Percentiles rank a stretch among this genome's conserved stretches.
These are phyloP conservation scores for Lepidium aucheri DNA, from an alignment of 345 rosid genomes.

Conservation along the genomic window DNA sequence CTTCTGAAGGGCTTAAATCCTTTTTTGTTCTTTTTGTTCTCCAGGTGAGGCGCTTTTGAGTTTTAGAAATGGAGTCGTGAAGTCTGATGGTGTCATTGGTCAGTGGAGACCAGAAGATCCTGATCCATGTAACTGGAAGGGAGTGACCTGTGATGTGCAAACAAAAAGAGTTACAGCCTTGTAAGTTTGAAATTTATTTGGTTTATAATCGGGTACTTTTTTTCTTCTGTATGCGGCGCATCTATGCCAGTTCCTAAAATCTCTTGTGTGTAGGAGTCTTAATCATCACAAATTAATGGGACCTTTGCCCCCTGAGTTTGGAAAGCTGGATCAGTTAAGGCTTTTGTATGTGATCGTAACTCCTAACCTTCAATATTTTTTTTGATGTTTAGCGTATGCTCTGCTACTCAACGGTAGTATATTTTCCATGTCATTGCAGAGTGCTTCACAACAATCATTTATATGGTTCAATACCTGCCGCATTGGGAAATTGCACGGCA, in stretches of 20 bases:
- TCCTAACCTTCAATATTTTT: slow-evolving; percentile 14
- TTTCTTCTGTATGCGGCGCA: neutral
- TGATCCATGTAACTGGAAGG: slow-evolving; percentile 94
- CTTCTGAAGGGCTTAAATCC: neutral
- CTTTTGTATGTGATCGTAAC: slow-evolving; percentile 51
- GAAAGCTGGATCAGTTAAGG: slow-evolving; percentile 63
- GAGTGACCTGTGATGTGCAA: slow-evolving; percentile 67
- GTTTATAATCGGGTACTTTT: neutral
- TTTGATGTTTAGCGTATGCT: neutral
- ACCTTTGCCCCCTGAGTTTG: slow-evolving; percentile 74
- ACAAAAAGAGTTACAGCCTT: slow-evolving; percentile 73
- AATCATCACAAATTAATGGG: slow-evolving; percentile 75
- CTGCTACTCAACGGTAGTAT: slow-evolving; percentile 21
- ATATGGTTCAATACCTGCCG: slow-evolving; percentile 69
- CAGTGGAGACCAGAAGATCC: slow-evolving; percentile 99
- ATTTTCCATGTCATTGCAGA: slow-evolving; percentile 35
- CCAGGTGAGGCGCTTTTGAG: slow-evolving; percentile 82
- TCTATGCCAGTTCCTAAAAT: slow-evolving; percentile 11
- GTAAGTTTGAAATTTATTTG: slow-evolving; percentile 41
- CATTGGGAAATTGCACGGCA: slow-evolving; percentile 78
- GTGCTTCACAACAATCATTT: slow-evolving; percentile 70
- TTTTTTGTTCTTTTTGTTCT: slow-evolving; percentile 15
- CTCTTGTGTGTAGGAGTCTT: slow-evolving; percentile 51
- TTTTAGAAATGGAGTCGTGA: slow-evolving; percentile 54
- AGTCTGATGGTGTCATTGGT: slow-evolving; percentile 61